Conservation (phyloP, 805 yeast species). For the Yarrowia keelungensis region DNA sequence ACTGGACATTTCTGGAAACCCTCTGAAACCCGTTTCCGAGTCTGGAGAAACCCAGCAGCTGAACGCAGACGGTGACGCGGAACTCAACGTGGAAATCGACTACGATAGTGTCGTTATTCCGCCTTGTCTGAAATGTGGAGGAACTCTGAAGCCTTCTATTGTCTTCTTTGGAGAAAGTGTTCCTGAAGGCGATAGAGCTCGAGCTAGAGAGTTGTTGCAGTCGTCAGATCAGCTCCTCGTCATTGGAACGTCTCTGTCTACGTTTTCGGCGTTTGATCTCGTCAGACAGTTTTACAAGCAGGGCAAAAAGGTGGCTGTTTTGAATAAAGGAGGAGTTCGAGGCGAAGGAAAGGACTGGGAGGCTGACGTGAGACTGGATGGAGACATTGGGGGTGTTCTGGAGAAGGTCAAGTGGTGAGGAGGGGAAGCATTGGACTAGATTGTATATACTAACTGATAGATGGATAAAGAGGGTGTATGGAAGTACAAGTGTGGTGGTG, state of each 20-base stretch:
- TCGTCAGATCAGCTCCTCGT: slow-evolving; percentile 13
- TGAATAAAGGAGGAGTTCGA: slow-evolving; percentile 25
- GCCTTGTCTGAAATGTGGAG: slow-evolving; percentile 57
- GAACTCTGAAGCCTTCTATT: slow-evolving; percentile 89
- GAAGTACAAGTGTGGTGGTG: too few species aligned
- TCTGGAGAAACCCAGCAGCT: background rate
- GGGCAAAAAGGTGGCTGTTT: slow-evolving; percentile 17
- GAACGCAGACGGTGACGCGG: slow-evolving; percentile 37
- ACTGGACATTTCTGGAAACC: slow-evolving; percentile 8
- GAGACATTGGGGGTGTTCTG: slow-evolving; percentile 20
- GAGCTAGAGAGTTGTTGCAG: background rate
- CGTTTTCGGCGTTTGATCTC: slow-evolving; percentile 23
- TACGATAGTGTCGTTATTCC: slow-evolving; percentile 22
- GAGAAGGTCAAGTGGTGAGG: slow-evolving; percentile 1
- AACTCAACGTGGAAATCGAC: slow-evolving; percentile 7
- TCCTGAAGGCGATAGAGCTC: slow-evolving; percentile 54
- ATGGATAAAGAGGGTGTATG: too few species aligned
- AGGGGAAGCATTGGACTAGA: too few species aligned
- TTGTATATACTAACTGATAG: too few species aligned
- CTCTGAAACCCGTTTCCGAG: background rate
- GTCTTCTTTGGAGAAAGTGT: slow-evolving; percentile 93
- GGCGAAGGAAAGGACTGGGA: slow-evolving; percentile 19
- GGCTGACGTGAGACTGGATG: slow-evolving; percentile 19
- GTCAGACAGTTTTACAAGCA: slow-evolving; percentile 18
- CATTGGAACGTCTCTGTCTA: slow-evolving; percentile 12